Evolutionary conservation across 1,284 basidiomycete genomes (phyloP).

Genomic region (Golubevia sp.): DNA sequence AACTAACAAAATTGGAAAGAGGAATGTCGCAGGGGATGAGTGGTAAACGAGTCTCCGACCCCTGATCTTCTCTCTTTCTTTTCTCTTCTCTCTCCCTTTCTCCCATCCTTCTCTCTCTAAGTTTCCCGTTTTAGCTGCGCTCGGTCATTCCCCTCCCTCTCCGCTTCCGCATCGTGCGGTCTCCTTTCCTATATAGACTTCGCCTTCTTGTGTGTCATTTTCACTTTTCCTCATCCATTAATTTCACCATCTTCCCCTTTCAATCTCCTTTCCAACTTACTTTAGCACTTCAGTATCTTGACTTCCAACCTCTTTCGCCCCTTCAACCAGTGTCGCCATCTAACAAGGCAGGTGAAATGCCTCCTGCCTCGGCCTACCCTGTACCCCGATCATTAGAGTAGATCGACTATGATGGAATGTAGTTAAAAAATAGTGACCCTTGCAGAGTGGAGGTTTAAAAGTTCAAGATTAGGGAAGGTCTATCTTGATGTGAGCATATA

Average conservation of each 20-base stretch:
- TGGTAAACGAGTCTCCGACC: too few species aligned
- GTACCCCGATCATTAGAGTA: too few species aligned
- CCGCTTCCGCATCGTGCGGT: background rate
- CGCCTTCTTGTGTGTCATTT: background rate
- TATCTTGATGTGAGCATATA: too few species aligned
- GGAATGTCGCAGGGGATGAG: too few species aligned
- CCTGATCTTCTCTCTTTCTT: slow-evolving; percentile 3
- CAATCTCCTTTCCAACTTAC: background rate
- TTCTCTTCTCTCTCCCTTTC: slow-evolving; percentile 1
- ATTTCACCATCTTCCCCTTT: background rate
- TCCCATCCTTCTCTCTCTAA: background rate
- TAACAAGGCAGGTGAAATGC: too few species aligned
- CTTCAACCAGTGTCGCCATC: too few species aligned
- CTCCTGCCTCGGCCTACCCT: too few species aligned
- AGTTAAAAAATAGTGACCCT: too few species aligned
- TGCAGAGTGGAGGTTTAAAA: too few species aligned
- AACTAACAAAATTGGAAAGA: too few species aligned
- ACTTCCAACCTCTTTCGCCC: background rate
- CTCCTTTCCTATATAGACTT: background rate
- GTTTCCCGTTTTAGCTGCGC: background rate
- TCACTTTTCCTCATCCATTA: background rate
- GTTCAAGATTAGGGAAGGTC: too few species aligned
- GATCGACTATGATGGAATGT: too few species aligned
- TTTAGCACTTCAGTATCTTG: background rate
- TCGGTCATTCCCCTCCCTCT: background rate